Evolutionary conservation across 257 asterid genomes (phyloP), one percentile per base, ranked within the genome.

Genomic region (Striga asiatica): DNA sequence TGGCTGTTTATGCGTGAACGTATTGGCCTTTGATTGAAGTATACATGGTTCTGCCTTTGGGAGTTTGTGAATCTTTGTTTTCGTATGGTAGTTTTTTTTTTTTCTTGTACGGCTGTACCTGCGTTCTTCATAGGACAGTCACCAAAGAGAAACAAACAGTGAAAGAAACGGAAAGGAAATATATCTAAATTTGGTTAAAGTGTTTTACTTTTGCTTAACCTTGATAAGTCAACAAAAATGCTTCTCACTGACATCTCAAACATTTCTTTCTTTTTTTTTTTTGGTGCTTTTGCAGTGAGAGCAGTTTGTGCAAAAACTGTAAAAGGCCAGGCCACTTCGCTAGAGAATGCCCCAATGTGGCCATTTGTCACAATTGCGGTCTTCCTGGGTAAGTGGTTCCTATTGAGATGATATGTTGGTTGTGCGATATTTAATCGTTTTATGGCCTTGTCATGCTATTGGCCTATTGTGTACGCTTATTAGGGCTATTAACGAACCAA

Each of bases 261-360:
- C 22, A 22, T n/a, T 61, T 57, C 27, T 31, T 34, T n/a, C 4
- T 46, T 24, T 5, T 70, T 46, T 59, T 34, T n/a, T 4, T 46
- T 24, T 5, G 68, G 47, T 59, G 61, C 58, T 71, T 54, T 56
- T 66, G 79, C 94, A 81, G 98, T 57, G 84, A 81, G 65, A 83
- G 53, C 71, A 62, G 72, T 60, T 71, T 89, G 76, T 89, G 97
- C 84, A 89, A 89, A 72, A 89, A 89, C 74, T 89, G 97, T 80
- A 89, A 81, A 64, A 74, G 94, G 72, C 96, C 96, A 48, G 97
- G 97, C 59, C 97, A 89, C 71, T 89, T 74, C 76, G 97, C 97
- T 12, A 78, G 97, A 73, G 97, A 85, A 56, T 85, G 97, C 80
- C 83, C 97, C 61, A 85, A 78, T 68, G 96, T 80, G 50, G 95